Percentiles rank a stretch among this genome's conserved stretches.
phyloP scores from a whole-genome alignment of 305 asterid genomes.

The Solanum hybrid region DNA sequence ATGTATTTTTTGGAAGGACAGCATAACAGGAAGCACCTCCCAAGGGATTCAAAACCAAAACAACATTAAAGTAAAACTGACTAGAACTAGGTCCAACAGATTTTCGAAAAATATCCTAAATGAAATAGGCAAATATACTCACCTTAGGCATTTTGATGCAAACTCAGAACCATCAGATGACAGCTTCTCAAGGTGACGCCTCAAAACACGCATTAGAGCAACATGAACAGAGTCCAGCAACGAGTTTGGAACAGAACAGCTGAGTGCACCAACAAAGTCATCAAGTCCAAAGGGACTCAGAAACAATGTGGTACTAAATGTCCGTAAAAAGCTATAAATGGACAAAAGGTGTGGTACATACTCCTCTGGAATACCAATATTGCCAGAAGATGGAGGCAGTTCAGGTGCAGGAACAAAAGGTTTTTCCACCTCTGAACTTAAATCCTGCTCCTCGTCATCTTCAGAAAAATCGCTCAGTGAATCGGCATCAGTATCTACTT shows the following conservation, averaged over 20 bases:
- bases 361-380: conserved; percentile 74
- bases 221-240: conserved; percentile 87
- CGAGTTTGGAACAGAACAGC: conserved; percentile 59
- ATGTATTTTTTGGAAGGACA: not conserved
- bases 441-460: conserved; percentile 34
- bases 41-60: not conserved
- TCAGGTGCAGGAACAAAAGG: conserved; percentile 57
- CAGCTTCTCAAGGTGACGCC: conserved; percentile 62
- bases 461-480: conserved; percentile 48
- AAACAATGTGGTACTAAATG: conserved; percentile 70
- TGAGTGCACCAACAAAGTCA: conserved; percentile 95
- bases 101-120: not conserved
- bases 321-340: conserved; percentile 70
- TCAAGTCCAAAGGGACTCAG: conserved; percentile 82
- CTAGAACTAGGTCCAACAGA: not conserved
- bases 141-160: conserved; percentile 78
- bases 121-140: conserved; percentile 4
- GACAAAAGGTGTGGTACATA: conserved; percentile 70
- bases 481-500: conserved; percentile 29
- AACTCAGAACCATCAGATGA: conserved; percentile 60
- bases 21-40: not conserved
- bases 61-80: not conserved
- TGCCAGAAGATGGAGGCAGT: conserved; percentile 85
- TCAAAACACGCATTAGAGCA: conserved; percentile 64
- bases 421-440: conserved; percentile 31